Percentiles rank a stretch among this genome's conserved stretches.
phyloP scores from a whole-genome alignment of 139 green algal species.

The Chlamydomonas schloesseri region DNA sequence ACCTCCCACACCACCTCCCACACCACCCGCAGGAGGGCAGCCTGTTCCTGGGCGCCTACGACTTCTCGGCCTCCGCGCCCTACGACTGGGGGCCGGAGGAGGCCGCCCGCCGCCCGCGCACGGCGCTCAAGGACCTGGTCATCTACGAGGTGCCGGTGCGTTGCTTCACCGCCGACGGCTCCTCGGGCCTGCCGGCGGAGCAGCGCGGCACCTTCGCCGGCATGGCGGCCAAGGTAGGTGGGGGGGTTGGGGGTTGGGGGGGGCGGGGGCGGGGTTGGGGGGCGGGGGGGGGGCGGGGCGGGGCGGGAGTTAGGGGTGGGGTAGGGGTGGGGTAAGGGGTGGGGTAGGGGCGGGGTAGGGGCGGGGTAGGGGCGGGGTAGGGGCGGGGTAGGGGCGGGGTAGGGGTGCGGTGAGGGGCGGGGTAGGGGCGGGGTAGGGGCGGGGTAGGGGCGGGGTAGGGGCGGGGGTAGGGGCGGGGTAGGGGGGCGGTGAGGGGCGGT shows the following conservation, averaged over 20 bases:
- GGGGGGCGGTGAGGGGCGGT: no score
- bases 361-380: no score
- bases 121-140: slow-evolving; percentile 71
- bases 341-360: no score
- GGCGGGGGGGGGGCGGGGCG: background rate
- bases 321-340: background rate
- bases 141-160: slow-evolving; percentile 90
- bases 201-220: slow-evolving; percentile 84
- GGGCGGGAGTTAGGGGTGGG: background rate
- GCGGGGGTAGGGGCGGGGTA: no score
- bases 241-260: no score
- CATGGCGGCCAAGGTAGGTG: slow-evolving; percentile 80
- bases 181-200: slow-evolving; percentile 62
- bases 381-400: no score
- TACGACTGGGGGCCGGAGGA: slow-evolving; percentile 91
- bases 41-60: slow-evolving; percentile 86
- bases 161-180: slow-evolving; percentile 82
- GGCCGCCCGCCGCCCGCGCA: background rate
- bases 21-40: slow-evolving; percentile 74
- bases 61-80: slow-evolving; percentile 71
- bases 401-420: no score
- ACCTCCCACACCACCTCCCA: background rate
- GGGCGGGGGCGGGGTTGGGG: background rate
- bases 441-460: no score
- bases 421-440: no score